Base-by-base conservation (phyloP, 2,329 filamentous ascomycete genomes). In the Phialemoniopsis sp. region DNA sequence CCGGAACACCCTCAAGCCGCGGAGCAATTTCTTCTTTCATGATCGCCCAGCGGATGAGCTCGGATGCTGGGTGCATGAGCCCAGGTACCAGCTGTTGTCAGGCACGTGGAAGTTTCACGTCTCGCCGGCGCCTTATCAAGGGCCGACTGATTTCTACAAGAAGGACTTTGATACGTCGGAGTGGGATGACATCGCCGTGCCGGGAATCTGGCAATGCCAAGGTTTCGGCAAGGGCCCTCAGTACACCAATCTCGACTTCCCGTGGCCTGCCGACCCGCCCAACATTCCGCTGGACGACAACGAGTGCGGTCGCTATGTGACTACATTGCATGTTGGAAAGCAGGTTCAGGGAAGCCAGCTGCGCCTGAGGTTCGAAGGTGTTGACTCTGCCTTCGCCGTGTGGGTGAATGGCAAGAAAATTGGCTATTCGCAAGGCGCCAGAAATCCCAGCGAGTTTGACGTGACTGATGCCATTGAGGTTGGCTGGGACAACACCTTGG, bases 391-490 rank as follows among this genome's bases (percentile, higher is more conserved):
- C 0, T 88, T 83, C 46, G 76, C 84, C 47, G 66, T 87, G 3
- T 87, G 77, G 72, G 52, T 89, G 5, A 88, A 89, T 50, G 82
- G 82, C 0, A 59, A 67, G 9, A 64, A 80, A 34, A 70, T 87
- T 9, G 85, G 85, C 2, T 89, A 88, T 52, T 78, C 78, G 2
- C 83, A 89, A 53, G 85, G 84, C 2, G 78, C 78, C 3, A 68
- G 85, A 14, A 87, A 88, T 45, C 77, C 85, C 0, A 76, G 76
- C 18, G 85, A 89, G 46, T 89, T 87, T 46, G 84, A 88, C 46
- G 67, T 89, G 5, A 80, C 81, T 0, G 47, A 62, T 1, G 32
- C 31, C 15, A 58, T 85, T 3, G 55, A 61, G 2, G 21, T 57
- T 4, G 51, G 59, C 2, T 55, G 58, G 2, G 63, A 69, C 32